Evolutionary conservation across 2,329 filamentous ascomycete genomes (phyloP).

Genomic region (Claviceps paspali): DNA sequence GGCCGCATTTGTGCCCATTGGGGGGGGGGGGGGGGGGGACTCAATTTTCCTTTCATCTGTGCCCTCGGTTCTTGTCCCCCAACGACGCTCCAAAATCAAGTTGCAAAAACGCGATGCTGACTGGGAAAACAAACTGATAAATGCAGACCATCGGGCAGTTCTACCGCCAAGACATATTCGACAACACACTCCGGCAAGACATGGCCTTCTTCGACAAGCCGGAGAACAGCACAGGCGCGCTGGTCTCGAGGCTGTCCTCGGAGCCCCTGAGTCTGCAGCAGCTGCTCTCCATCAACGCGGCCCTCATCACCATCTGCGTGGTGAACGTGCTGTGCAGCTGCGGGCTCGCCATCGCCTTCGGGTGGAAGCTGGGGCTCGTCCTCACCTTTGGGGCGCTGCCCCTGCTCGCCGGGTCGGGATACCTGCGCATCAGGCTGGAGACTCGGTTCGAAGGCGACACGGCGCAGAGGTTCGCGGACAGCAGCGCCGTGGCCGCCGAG

Average conservation of each 20-base stretch:
- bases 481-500: slow-evolving; percentile 33
- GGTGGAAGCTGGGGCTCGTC: slow-evolving; percentile 36
- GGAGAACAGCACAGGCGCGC: slow-evolving; percentile 22
- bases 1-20: too few relatives aligned
- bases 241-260: slow-evolving; percentile 21
- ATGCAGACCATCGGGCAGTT: slow-evolving; percentile 13
- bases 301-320: slow-evolving; percentile 29
- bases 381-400: slow-evolving; percentile 30
- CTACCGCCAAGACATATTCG: slow-evolving; percentile 28
- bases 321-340: slow-evolving; percentile 30
- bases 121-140: too few relatives aligned
- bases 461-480: slow-evolving; percentile 27
- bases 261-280: slow-evolving; percentile 34
- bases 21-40: too few relatives aligned
- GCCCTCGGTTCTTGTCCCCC: too few relatives aligned
- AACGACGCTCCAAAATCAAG: too few relatives aligned
- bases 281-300: slow-evolving; percentile 32
- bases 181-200: slow-evolving; percentile 38
- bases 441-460: slow-evolving; percentile 29
- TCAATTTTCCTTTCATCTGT: too few relatives aligned
- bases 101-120: too few relatives aligned
- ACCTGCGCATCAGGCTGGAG: slow-evolving; percentile 32
- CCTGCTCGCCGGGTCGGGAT: slow-evolving; percentile 28
- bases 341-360: slow-evolving; percentile 28
- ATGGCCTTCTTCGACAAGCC: slow-evolving; percentile 30